A percentile compares a stretch with the other conserved stretches of the same genome.
Evolutionary conservation across 176 grass and related monocot species (phyloP).

Genomic region (Carex littledalei): DNA sequence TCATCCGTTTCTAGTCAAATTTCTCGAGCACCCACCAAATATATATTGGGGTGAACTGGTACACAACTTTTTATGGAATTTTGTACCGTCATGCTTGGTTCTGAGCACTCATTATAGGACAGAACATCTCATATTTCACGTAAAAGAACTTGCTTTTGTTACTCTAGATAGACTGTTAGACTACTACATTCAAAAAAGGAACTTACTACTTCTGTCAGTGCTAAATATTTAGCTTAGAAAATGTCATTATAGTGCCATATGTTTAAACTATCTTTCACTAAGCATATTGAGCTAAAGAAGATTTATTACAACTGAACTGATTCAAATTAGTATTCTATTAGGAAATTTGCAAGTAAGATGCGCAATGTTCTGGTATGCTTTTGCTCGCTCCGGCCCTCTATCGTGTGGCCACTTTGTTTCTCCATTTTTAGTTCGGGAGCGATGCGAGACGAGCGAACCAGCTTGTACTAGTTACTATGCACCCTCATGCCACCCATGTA

Average conservation of each 20-base stretch:
- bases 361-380: neutral
- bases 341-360: neutral
- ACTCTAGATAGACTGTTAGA: neutral
- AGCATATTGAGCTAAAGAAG: neutral
- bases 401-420: constrained; percentile 6
- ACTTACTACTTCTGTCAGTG: neutral
- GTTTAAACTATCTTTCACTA: neutral
- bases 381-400: neutral
- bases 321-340: neutral
- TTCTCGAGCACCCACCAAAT: neutral
- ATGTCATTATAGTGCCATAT: neutral
- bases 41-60: neutral
- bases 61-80: neutral
- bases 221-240: neutral
- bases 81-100: neutral
- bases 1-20: neutral
- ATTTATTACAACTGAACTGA: neutral
- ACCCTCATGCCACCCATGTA: neutral
- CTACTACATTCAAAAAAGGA: neutral
- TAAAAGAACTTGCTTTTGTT: neutral
- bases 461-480: constrained; percentile 5
- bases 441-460: neutral
- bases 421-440: constrained; percentile 12
- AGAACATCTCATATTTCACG: neutral
- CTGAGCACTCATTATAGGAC: neutral